A percentile compares a stretch with the other conserved stretches of the same genome.
These are phyloP conservation scores for Aspergillus sp. DNA, from an alignment of 2,329 filamentous ascomycete genomes.

Conservation along the genomic window DNA sequence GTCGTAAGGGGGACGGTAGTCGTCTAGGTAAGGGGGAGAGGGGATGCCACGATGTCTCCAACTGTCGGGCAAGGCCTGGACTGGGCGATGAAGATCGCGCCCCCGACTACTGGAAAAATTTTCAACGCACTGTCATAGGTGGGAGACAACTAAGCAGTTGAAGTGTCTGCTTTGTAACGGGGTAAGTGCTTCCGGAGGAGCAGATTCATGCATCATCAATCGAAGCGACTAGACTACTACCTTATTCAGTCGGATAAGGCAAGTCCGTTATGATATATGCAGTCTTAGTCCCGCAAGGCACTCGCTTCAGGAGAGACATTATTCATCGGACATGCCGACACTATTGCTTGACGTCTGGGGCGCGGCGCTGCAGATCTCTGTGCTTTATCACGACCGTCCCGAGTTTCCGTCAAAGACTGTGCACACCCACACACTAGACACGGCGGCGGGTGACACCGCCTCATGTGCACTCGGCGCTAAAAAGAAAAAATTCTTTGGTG, in stretches of 20 bases:
- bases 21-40: too few relatives aligned
- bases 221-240: too few relatives aligned
- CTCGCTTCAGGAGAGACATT: not conserved
- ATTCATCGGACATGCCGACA: not conserved
- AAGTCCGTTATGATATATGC: not conserved
- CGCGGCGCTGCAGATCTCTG: not conserved
- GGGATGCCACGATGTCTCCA: too few relatives aligned
- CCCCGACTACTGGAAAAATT: too few relatives aligned
- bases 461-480: not conserved
- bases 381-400: not conserved
- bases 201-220: too few relatives aligned
- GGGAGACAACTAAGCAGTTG: too few relatives aligned
- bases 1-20: too few relatives aligned
- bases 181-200: too few relatives aligned
- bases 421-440: not conserved
- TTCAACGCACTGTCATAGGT: too few relatives aligned
- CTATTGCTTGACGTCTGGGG: not conserved
- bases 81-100: too few relatives aligned
- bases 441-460: conserved; percentile 2
- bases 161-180: too few relatives aligned
- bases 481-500: not conserved
- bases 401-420: not conserved
- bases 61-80: too few relatives aligned
- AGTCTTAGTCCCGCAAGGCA: not conserved
- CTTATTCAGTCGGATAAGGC: not conserved